Conservation (phyloP, 2,329 filamentous ascomycete genomes). For the Nigrospora osmanthi region DNA sequence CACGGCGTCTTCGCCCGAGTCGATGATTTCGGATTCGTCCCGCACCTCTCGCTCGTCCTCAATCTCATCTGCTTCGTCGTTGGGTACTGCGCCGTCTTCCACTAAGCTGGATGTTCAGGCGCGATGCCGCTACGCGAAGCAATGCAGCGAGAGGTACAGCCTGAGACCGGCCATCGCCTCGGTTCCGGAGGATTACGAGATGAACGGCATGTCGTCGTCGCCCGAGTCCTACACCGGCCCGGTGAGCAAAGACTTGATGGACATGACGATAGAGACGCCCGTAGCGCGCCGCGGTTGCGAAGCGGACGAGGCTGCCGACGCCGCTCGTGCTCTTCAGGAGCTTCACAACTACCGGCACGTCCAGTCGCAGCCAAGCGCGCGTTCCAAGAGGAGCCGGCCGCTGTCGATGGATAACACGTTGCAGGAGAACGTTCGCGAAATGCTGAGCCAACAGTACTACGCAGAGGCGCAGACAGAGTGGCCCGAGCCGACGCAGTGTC, state of each 20-base stretch:
- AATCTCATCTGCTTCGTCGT: slow-evolving; percentile 54
- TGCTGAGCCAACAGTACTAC: slow-evolving; percentile 34
- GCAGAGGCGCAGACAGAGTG: slow-evolving; percentile 26
- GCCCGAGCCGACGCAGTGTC: slow-evolving; percentile 28
- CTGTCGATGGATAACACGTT: slow-evolving; percentile 50
- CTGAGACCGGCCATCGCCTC: slow-evolving; percentile 44
- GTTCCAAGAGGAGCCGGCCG: slow-evolving; percentile 53
- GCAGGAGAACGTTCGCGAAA: slow-evolving; percentile 60
- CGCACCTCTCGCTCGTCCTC: slow-evolving; percentile 57
- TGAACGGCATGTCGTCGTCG: slow-evolving; percentile 42
- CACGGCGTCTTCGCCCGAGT: slow-evolving; percentile 57
- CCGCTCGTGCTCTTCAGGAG: slow-evolving; percentile 51
- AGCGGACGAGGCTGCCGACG: slow-evolving; percentile 43
- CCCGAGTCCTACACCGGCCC: slow-evolving; percentile 49
- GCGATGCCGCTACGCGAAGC: slow-evolving; percentile 56
- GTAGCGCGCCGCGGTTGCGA: slow-evolving; percentile 37
- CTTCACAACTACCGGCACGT: slow-evolving; percentile 44
- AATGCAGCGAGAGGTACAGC: slow-evolving; percentile 47
- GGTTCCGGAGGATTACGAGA: slow-evolving; percentile 49
- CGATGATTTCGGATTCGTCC: slow-evolving; percentile 58
- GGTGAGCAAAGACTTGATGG: slow-evolving; percentile 41
- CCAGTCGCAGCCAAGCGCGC: slow-evolving; percentile 25
- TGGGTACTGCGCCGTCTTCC: slow-evolving; percentile 48
- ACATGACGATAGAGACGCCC: slow-evolving; percentile 40
- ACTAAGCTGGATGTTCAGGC: slow-evolving; percentile 52